These are phyloP conservation scores for Tilletia caries DNA, from an alignment of 1,284 basidiomycete genomes.

Conservation along the genomic window DNA sequence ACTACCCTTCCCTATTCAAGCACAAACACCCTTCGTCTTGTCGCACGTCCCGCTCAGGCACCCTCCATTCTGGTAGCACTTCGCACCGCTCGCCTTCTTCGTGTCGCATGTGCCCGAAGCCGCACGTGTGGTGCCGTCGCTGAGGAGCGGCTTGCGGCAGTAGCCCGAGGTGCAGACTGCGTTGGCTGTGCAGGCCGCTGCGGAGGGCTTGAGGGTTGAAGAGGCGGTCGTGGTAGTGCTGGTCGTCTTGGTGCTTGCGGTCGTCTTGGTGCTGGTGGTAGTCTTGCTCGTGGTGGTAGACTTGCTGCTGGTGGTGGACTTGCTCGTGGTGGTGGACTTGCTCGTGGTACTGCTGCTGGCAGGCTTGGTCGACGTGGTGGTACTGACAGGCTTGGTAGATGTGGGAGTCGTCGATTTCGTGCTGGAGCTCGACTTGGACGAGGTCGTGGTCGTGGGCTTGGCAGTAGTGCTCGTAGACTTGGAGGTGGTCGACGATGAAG, in stretches of 20 bases:
- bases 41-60: not conserved
- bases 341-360: not conserved
- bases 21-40: conserved; percentile 1
- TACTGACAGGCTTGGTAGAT: conserved; percentile 1
- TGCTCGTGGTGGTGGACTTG: not conserved
- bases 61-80: conserved; percentile 13
- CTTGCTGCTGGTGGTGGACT: not conserved
- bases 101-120: not conserved
- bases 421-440: not conserved
- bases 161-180: not conserved
- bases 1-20: not conserved
- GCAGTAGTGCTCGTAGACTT: not conserved
- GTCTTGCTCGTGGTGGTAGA: not conserved
- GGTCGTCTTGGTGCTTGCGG: not conserved
- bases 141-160: conserved; percentile 10
- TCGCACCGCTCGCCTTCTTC: conserved; percentile 3
- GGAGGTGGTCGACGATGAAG: not conserved
- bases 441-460: not conserved
- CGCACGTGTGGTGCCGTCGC: not conserved
- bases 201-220: conserved; percentile 3
- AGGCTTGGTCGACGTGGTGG: not conserved
- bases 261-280: not conserved
- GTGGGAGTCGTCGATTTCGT: not conserved
- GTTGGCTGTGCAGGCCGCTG: not conserved
- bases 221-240: not conserved